A percentile compares a stretch with the other conserved stretches of the same genome.
Evolutionary conservation across 2,329 filamentous ascomycete species (phyloP).

Genomic region (Endothia cerciana): DNA sequence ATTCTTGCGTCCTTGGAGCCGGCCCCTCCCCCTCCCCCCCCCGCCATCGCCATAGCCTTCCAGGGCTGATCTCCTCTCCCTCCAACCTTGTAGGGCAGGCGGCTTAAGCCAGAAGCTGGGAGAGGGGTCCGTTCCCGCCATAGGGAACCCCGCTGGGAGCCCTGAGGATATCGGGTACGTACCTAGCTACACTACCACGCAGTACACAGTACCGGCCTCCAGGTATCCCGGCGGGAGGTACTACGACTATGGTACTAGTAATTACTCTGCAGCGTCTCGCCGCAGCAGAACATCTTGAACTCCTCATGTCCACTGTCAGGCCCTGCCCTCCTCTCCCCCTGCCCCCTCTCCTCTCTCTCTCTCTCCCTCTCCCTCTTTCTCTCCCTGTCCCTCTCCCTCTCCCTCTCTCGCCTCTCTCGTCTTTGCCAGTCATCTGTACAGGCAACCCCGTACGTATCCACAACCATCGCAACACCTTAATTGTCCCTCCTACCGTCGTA

Average conservation of each 20-base stretch:
- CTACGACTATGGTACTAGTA: not conserved
- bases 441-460: not conserved
- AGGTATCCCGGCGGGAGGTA: not conserved
- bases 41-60: not conserved
- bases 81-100: slow-evolving; percentile 14
- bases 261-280: not conserved
- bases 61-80: slow-evolving; percentile 19
- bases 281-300: slow-evolving; percentile 3
- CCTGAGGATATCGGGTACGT: not conserved
- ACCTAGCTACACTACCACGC: not conserved
- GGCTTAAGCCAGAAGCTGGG: not conserved
- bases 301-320: slow-evolving; percentile 3
- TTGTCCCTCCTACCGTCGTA: not conserved
- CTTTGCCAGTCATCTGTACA: not conserved
- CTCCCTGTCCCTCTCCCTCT: not conserved
- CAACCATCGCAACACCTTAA: not conserved
- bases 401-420: too few species aligned
- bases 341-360: not conserved
- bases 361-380: too few species aligned
- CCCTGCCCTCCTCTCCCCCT: not conserved
- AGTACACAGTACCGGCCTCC: not conserved
- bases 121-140: slow-evolving; percentile 2
- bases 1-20: too few species aligned
- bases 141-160: too few species aligned
- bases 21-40: too few species aligned